phyloP scores from a whole-genome alignment of 257 asterid species.

The Leonotis leonurus region DNA sequence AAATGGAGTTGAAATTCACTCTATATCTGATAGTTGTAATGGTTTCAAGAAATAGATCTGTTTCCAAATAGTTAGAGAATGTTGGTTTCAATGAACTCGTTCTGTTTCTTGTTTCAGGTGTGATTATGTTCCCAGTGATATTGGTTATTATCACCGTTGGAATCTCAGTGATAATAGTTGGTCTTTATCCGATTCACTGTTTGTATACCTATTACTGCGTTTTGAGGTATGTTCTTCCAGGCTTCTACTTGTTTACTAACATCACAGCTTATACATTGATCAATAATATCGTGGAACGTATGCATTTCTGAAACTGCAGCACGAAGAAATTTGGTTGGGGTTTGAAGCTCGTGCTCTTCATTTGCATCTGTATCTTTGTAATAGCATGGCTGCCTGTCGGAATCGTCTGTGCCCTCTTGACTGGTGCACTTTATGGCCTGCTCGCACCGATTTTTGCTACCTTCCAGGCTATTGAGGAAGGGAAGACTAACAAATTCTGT shows the following conservation, averaged over 20 bases:
- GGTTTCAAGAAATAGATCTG: not conserved
- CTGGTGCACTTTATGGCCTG: conserved; percentile 77
- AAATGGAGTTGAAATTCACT: not conserved
- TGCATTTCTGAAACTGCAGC: conserved; percentile 35
- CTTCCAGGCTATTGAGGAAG: conserved; percentile 74
- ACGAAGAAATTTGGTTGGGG: conserved; percentile 67
- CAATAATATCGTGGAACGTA: not conserved
- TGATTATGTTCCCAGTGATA: conserved; percentile 58
- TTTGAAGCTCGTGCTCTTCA: conserved; percentile 54
- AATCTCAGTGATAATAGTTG: conserved; percentile 48
- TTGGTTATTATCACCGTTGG: conserved; percentile 52
- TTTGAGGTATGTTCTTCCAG: conserved; percentile 45
- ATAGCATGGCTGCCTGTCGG: conserved; percentile 61
- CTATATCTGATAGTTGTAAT: not conserved
- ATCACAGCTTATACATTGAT: not conserved
- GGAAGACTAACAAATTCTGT: conserved; percentile 47
- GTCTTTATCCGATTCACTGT: conserved; percentile 75
- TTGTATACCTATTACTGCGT: conserved; percentile 65
- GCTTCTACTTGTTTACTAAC: conserved; percentile 2
- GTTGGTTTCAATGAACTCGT: not conserved
- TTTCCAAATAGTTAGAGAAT: not conserved
- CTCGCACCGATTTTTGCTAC: conserved; percentile 82
- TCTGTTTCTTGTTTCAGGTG: conserved; percentile 44
- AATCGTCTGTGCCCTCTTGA: conserved; percentile 39
- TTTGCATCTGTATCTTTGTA: conserved; percentile 34